Conservation (phyloP, 352 stramenopile genomes). For the Peronospora belbahrii region DNA sequence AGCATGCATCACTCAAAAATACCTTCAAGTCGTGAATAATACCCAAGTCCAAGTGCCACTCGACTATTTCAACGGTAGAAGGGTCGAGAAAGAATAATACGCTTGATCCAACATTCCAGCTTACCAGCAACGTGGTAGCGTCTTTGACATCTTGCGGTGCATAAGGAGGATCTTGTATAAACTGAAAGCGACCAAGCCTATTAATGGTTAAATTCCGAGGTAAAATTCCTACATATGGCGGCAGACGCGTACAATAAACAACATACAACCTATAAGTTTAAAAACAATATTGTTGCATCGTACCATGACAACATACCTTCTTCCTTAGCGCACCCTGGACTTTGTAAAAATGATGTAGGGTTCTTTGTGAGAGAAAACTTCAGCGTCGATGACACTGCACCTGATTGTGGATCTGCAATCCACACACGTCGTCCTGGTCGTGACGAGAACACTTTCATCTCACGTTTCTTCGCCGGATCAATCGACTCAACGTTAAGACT, state of each 20-base stretch:
- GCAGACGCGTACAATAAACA: not conserved
- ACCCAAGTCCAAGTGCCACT: conserved; percentile 83
- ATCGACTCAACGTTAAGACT: conserved; percentile 49
- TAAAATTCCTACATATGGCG: conserved; percentile 32
- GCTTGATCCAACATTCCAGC: conserved; percentile 74
- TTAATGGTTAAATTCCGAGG: conserved; percentile 73
- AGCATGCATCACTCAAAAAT: not conserved
- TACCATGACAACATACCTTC: conserved; percentile 34
- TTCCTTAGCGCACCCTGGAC: conserved; percentile 41
- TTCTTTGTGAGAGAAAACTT: conserved; percentile 77
- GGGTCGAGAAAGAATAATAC: conserved; percentile 81
- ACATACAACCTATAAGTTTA: not conserved
- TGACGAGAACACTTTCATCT: conserved; percentile 73
- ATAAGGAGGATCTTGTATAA: conserved; percentile 50
- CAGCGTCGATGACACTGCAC: conserved; percentile 74
- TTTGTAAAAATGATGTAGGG: conserved; percentile 50
- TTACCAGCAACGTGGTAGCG: conserved; percentile 55
- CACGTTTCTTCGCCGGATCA: conserved; percentile 47
- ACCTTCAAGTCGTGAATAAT: conserved; percentile 83
- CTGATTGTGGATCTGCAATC: conserved; percentile 68
- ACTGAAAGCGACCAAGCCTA: conserved; percentile 68
- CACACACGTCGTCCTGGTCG: conserved; percentile 75
- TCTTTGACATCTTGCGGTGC: conserved; percentile 35
- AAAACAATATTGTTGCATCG: not conserved
- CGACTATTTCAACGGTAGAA: conserved; percentile 74